A percentile compares a stretch with the other conserved stretches of the same genome.
Evolutionary conservation across 1,139 yeast genomes (phyloP).

Genomic region (Diutina sp.): DNA sequence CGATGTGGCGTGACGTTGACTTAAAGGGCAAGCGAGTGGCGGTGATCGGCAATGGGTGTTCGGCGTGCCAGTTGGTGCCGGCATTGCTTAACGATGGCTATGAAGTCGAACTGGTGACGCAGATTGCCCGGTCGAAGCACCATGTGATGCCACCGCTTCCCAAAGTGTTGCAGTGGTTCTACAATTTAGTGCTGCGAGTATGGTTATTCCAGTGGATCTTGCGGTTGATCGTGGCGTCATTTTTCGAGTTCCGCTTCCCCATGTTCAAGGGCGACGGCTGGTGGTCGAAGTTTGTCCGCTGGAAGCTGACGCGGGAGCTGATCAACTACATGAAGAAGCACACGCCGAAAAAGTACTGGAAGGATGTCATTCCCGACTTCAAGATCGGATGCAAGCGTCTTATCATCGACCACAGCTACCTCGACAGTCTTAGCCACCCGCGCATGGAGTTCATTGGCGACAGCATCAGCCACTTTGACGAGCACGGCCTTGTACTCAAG

Average conservation of each 20-base stretch:
- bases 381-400: constrained; percentile 33
- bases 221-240: constrained; percentile 15
- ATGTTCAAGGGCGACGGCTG: constrained; percentile 20
- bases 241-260: constrained; percentile 25
- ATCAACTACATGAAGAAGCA: constrained; percentile 16
- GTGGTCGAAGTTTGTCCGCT: constrained; percentile 16
- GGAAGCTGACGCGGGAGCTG: constrained; percentile 11
- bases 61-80: constrained; percentile 13
- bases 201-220: constrained; percentile 14
- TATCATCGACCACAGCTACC: constrained; percentile 25
- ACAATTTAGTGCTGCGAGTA: constrained; percentile 14
- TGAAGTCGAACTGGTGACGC: constrained; percentile 18
- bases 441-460: constrained; percentile 16
- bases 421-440: constrained; percentile 21
- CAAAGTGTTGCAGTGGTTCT: constrained; percentile 9
- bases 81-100: constrained; percentile 16
- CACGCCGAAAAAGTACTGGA: constrained; percentile 24
- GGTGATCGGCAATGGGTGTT: constrained; percentile 15
- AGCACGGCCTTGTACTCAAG: constrained; percentile 17
- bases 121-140: constrained; percentile 25
- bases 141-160: constrained; percentile 30
- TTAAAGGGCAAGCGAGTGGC: constrained; percentile 10
- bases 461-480: constrained; percentile 16
- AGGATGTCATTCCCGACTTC: constrained; percentile 21
- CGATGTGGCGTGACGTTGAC: constrained; percentile 17